Conservation (phyloP, 2,329 filamentous ascomycete species). For the Fusarium pininemorale region DNA sequence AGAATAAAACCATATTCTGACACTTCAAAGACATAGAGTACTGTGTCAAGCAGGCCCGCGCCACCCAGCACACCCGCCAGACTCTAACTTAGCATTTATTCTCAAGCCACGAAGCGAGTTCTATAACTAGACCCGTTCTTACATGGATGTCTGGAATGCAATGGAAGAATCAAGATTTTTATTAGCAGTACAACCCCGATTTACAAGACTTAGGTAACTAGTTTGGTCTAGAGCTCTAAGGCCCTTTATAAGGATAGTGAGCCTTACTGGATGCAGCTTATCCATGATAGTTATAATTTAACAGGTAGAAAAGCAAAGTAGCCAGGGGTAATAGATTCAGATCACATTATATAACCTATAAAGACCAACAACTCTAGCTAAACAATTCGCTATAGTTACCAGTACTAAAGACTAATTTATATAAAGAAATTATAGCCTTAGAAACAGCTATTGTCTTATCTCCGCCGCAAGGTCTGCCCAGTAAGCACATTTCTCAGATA, state of each 20-base stretch:
- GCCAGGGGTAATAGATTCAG: not conserved
- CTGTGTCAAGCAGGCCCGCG: too few species aligned
- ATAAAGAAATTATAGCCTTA: accelerated
- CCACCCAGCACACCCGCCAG: too few species aligned
- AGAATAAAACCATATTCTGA: too few species aligned
- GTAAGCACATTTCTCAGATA: not conserved
- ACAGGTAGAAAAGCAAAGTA: accelerated
- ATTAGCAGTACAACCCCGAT: too few species aligned
- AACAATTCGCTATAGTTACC: accelerated
- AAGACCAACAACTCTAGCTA: not conserved
- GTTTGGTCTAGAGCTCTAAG: accelerated
- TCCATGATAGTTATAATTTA: accelerated
- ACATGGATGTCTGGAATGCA: accelerated
- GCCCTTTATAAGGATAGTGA: accelerated
- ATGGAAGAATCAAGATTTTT: too few species aligned
- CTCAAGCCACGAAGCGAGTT: accelerated
- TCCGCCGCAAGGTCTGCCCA: not conserved
- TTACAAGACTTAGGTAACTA: accelerated
- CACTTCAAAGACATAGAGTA: too few species aligned
- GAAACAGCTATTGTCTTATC: not conserved
- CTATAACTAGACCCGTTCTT: too few species aligned
- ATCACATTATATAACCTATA: not conserved
- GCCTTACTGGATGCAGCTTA: accelerated
- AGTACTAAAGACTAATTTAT: not conserved
- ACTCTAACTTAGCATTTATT: too few species aligned